Base-by-base conservation (phyloP, 768 basidiomycete species). In the Tylopilus felleus region DNA sequence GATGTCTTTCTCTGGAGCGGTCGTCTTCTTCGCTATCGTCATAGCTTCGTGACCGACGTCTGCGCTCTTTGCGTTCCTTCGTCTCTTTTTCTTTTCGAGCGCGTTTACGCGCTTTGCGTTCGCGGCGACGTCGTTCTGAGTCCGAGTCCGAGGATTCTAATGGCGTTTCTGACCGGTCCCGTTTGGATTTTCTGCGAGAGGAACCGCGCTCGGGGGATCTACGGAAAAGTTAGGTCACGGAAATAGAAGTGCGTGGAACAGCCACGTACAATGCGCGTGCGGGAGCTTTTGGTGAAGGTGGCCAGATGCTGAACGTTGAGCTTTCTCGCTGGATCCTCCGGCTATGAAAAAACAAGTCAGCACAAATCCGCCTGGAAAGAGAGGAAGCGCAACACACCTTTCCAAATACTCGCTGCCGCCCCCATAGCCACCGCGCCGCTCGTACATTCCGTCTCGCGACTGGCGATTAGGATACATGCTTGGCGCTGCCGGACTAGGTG, bases 261-360 rank as follows among this genome's bases (percentile, higher is more conserved):
- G 41, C 23, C 3, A 74, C 84, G 28, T 71, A 88, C 82, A 81
- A 58, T 43, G 71, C 69, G 35, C 88, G 81, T 35, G 79, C 72
- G 51, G 83, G 82, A 10, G 77, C 80, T 58, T 85, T 86, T 0
- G 92, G 92, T 3, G 92, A 93, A 4, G 83, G 70, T 2, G 92
- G 92, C 92, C 92, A 94, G n/a, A 91, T 76, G 60, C 79, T 78
- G 2, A 83, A 67, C 6, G 75, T 76, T 9, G 72, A 80, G 5
- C 61, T 74, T 60, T 83, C 83, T 45, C 92, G 77, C 65, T 92
- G 85, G 44, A 75, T 65, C 51, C 88, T 77, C 29, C 92, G 91
- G 61, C 91, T 93, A 55, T 1, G 48, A 53, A 41, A 29, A 1
- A 19, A 8, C 17, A 16, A n/a, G 1, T 52, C 33, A 60, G 46